phyloP scores from a whole-genome alignment of 306 rosid genomes.

The Mimosa pudica region DNA sequence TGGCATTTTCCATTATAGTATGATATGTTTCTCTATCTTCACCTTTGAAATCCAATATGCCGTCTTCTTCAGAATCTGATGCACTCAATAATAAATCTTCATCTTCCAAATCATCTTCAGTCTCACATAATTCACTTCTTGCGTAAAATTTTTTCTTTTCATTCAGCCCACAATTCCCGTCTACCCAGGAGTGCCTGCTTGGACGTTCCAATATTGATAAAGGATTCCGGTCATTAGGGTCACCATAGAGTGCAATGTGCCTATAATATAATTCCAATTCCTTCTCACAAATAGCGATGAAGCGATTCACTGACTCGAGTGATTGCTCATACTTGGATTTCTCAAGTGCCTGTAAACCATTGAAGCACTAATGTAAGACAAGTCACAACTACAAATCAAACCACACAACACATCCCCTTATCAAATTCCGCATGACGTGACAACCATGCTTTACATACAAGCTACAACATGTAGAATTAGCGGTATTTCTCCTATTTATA shows the following conservation, averaged over 20 bases:
- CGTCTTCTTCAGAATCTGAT: conserved; percentile 58
- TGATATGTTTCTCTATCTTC: conserved; percentile 41
- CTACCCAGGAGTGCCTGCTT: conserved; percentile 35
- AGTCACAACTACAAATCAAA: conserved; percentile 17
- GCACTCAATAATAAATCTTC: conserved; percentile 37
- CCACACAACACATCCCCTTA: background rate
- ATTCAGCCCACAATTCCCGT: conserved; percentile 31
- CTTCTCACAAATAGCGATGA: conserved; percentile 81
- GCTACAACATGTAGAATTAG: conserved; percentile 3
- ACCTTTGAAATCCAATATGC: conserved; percentile 35
- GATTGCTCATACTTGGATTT: conserved; percentile 91
- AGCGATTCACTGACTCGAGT: conserved; percentile 77
- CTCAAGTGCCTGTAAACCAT: conserved; percentile 74
- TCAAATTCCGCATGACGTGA: background rate
- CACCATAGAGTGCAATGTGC: conserved; percentile 81
- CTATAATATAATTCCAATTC: conserved; percentile 85
- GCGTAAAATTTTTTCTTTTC: conserved; percentile 35
- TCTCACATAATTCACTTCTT: conserved; percentile 41
- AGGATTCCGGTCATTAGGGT: conserved; percentile 68
- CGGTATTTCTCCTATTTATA: background rate
- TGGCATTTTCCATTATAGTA: conserved; percentile 33
- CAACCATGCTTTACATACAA: background rate
- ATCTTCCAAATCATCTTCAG: conserved; percentile 45
- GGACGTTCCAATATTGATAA: conserved; percentile 59
- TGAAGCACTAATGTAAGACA: conserved; percentile 11